These are phyloP conservation scores for Polychytrium aggregatum DNA, from an alignment of 192 early-diverging fungal genomes.

Conservation along the genomic window DNA sequence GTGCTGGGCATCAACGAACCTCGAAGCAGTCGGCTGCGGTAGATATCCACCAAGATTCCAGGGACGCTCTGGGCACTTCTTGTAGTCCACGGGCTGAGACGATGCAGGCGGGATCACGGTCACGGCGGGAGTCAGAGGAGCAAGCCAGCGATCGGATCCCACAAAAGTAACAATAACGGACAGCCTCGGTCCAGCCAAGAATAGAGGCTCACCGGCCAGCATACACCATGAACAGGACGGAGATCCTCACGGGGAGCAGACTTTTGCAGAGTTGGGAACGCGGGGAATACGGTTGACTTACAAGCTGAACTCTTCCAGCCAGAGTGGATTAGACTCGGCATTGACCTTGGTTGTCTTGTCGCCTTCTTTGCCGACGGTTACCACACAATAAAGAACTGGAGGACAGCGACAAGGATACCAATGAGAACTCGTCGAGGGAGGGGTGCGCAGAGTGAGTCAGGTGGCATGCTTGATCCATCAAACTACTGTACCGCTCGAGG, in stretches of 20 bases:
- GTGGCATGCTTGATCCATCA: no score
- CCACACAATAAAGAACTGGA: conserved; percentile 16
- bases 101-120: conserved; percentile 1
- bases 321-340: conserved; percentile 23
- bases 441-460: no score
- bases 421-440: no score
- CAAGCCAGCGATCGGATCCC: not conserved
- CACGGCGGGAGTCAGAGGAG: not conserved
- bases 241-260: no score
- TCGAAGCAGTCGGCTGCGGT: conserved; percentile 7
- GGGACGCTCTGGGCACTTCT: no score
- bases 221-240: no score
- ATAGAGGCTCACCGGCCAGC: no score
- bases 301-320: conserved; percentile 27
- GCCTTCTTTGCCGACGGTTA: conserved; percentile 7
- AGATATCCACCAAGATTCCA: conserved; percentile 17
- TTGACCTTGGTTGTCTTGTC: conserved; percentile 8
- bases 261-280: not conserved
- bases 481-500: no score
- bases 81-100: no score
- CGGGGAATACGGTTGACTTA: conserved; percentile 6
- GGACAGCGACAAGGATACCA: no score
- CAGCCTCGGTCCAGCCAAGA: no score
- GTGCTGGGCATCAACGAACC: not conserved
- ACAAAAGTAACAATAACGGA: no score